phyloP scores from a whole-genome alignment of 768 basidiomycete species.

The Calocybe cyanea region DNA sequence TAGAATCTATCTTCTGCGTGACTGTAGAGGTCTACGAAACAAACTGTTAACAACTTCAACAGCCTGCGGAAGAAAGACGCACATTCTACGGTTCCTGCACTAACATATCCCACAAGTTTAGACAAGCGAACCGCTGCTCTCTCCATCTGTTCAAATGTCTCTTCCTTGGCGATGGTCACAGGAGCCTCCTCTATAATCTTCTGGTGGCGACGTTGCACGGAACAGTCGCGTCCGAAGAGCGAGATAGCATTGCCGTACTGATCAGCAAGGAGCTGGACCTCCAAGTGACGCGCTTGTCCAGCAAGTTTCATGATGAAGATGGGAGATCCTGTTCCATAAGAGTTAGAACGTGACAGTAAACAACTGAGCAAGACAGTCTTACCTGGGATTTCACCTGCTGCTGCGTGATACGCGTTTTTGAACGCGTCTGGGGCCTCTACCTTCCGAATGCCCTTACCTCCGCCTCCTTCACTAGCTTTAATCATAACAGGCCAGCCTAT shows the following conservation, averaged over 20 bases:
- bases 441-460: slow-evolving; percentile 98
- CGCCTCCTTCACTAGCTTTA: slow-evolving; percentile 98
- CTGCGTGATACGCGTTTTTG: slow-evolving; percentile 92
- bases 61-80: slow-evolving; percentile 22
- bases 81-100: slow-evolving; percentile 99
- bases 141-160: slow-evolving; percentile 96
- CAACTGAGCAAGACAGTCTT: slow-evolving; percentile 16
- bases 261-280: slow-evolving; percentile 97
- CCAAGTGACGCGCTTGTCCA: slow-evolving; percentile 93
- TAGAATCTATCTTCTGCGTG: slow-evolving; percentile 91
- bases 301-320: slow-evolving; percentile 99
- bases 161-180: slow-evolving; percentile 91
- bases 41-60: slow-evolving; percentile 5
- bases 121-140: slow-evolving; percentile 98
- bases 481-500: slow-evolving; percentile 99
- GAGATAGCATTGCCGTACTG: slow-evolving; percentile 99
- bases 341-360: not conserved
- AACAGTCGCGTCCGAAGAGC: slow-evolving; percentile 98
- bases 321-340: slow-evolving; percentile 66
- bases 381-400: slow-evolving; percentile 97
- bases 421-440: slow-evolving; percentile 85
- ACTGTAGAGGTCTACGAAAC: slow-evolving; percentile 81
- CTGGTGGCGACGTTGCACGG: slow-evolving; percentile 98
- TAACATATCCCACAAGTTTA: slow-evolving; percentile 98
- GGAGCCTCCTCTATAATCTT: slow-evolving; percentile 99